Base-by-base conservation (phyloP, 345 rosid species). In the Reutealis trisperma region DNA sequence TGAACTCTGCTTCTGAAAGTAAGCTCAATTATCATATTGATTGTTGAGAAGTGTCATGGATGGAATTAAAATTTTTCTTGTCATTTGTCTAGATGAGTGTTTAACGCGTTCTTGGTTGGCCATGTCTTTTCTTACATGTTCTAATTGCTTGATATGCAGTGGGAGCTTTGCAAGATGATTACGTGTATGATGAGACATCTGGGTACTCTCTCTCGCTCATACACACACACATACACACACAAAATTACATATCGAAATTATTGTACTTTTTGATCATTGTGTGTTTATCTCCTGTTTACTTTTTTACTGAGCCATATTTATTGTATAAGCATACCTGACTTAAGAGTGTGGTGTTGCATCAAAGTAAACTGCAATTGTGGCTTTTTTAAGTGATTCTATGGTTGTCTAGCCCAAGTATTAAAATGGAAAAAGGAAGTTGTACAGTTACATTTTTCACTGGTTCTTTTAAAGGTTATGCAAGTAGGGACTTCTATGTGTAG, bases 121-220 rank as follows among this genome's bases (percentile, higher is more conserved):
- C 42, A 67, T 27, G 37, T 58, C 62, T 77, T 30, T 34, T 62
- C 51, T 75, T 44, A 55, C 42, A 8, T 9, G n/a, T 18, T 55
- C 59, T 67, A 9, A 27, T 41, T 65, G 65, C 63, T 75, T 79
- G 55, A 8, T 79, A 55, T 80, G 83, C 89, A 93, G 98, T 71
- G 80, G 94, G 85, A 85, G 85, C 80, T 30, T 83, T 73, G 54
- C 81, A 84, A 68, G 88, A 78, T 83, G 97, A 92, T 84, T 96
- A 90, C 68, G 90, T 88, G 24, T 94, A 85, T 82, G 98, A 96
- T 45, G 99, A 96, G 76, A 81, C 91, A 74, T 90, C 98, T 74
- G 98, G 99, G 99, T 93, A 92, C 11, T 63, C 63, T 3, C 79
- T 62, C 59, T 45, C 65, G 11, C 77, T 70, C 76, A n/a, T n/a